Evolutionary conservation across 2,329 filamentous ascomycete genomes (phyloP).

Genomic region (Graphiopsis chlorocephala): DNA sequence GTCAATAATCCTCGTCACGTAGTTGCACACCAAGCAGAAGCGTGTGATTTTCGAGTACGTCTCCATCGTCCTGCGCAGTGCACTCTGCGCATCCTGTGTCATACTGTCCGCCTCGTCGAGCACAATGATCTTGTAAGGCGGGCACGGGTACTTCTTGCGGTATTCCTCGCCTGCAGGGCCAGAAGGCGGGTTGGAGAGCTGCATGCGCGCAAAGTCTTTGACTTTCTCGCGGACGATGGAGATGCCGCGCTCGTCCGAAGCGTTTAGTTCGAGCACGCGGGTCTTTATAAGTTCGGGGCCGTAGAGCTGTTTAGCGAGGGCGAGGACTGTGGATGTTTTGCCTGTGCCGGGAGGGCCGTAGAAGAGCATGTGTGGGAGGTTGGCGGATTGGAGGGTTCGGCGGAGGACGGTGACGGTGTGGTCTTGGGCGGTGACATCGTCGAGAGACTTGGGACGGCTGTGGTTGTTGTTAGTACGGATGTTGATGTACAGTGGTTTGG

Average conservation of each 20-base stretch:
- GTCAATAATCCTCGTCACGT: constrained; percentile 97
- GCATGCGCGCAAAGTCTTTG: constrained; percentile 95
- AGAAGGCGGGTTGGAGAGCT: constrained; percentile 76
- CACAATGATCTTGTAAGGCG: constrained; percentile 98
- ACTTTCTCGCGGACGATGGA: constrained; percentile 96
- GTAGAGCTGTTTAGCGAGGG: constrained; percentile 94
- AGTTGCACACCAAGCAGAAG: constrained; percentile 98
- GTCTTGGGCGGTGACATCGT: constrained; percentile 95
- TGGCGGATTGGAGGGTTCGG: constrained; percentile 89
- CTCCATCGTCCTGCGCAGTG: constrained; percentile 94
- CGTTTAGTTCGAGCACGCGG: constrained; percentile 97
- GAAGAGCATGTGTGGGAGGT: constrained; percentile 99
- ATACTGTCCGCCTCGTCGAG: constrained; percentile 98
- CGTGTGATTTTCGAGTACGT: constrained; percentile 94
- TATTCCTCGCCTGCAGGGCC: constrained; percentile 59
- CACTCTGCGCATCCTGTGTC: constrained; percentile 96
- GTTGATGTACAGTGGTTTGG: background rate
- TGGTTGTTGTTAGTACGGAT: constrained; percentile 3
- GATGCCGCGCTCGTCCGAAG: constrained; percentile 97
- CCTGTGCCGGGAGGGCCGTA: constrained; percentile 96
- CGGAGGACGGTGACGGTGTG: constrained; percentile 92
- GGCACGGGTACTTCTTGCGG: constrained; percentile 75
- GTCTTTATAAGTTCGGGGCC: constrained; percentile 90
- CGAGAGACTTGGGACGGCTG: constrained; percentile 88
- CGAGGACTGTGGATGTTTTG: constrained; percentile 96